Base-by-base conservation (phyloP, 129 eudicot genomes). In the Gnaphalium uliginosum region DNA sequence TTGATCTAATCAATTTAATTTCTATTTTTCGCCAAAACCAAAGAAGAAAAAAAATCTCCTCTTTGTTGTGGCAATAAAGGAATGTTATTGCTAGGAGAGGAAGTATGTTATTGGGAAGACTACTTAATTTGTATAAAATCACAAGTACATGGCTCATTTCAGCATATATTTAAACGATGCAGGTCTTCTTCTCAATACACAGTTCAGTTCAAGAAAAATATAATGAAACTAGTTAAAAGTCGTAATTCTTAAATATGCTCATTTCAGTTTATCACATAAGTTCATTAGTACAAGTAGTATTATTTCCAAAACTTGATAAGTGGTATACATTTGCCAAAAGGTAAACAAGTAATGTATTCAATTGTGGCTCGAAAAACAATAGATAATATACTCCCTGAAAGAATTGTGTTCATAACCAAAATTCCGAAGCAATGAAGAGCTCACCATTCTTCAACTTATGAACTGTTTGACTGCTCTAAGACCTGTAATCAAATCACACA, bases 381-480 rank as follows among this genome's bases (percentile, higher is more conserved):
- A 17, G 19, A n/a, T n/a, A 51, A n/a, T 4, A 14, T 18, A 51
- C 58, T 14, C n/a, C 18, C 4, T n/a, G 19, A 51, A 17, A 51
- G 21, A 17, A 50, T 0, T 15, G 8, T 11, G 57, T 50, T 10
- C 54, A 66, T 17, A 67, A 58, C 37, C 74, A n/a, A 68, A 14
- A 51, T 51, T 4, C 10, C 10, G 1, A 64, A 75, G 66, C 32
- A 27, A 25, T 30, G 6, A 68, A 26, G 24, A 59, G 11, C 41
- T 68, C 26, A 54, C 23, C 37, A 67, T 54, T 23, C 58, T 51
- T 25, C 13, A 56, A 24, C 41, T 78, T 66, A 78, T 61, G 54
- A 50, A 39, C 32, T 67, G 65, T 71, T 48, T 15, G 54, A 30
- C 77, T 65, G 60, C 78, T 72, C 78, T 41, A 64, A 35, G 11